These are phyloP conservation scores for Penicillium bovifimosum DNA, from an alignment of 495 filamentous ascomycete genomes.

Conservation along the genomic window DNA sequence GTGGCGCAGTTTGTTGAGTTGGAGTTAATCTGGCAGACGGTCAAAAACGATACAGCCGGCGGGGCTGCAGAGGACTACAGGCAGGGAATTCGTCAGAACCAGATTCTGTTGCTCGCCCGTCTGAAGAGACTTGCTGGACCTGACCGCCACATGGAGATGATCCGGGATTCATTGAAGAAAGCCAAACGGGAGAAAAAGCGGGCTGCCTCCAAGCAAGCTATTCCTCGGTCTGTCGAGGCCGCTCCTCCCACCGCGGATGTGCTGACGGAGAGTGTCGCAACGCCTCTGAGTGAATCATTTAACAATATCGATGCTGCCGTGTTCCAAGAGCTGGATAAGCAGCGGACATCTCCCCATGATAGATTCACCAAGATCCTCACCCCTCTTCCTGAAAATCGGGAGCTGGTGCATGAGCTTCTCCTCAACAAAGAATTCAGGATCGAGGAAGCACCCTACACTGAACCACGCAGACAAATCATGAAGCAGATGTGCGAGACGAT, in stretches of 20 bases:
- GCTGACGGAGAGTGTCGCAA: constrained; percentile 38
- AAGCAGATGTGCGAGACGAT: constrained; percentile 70
- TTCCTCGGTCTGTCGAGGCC: constrained; percentile 43
- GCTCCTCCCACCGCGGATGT: constrained; percentile 30
- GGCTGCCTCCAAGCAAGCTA: constrained; percentile 54
- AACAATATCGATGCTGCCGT: constrained; percentile 35
- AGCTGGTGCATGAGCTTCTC: constrained; percentile 84
- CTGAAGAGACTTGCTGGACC: constrained; percentile 86
- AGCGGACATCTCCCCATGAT: constrained; percentile 36
- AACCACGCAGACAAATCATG: constrained; percentile 48
- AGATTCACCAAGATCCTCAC: constrained; percentile 52
- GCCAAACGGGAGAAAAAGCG: constrained; percentile 63
- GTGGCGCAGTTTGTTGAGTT: constrained; percentile 91
- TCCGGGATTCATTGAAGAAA: constrained; percentile 75
- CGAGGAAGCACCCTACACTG: constrained; percentile 46
- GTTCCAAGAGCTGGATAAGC: constrained; percentile 36
- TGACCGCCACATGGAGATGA: constrained; percentile 74
- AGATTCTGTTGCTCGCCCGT: constrained; percentile 77
- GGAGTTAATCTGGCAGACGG: constrained; percentile 92
- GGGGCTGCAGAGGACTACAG: constrained; percentile 83
- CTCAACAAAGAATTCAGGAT: constrained; percentile 80
- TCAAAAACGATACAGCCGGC: constrained; percentile 84
- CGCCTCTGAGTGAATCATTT: constrained; percentile 44
- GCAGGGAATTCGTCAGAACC: constrained; percentile 90
- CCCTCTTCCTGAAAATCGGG: constrained; percentile 74